Base-by-base conservation (phyloP, 2,329 filamentous ascomycete genomes). In the Metarhizium robertsii region DNA sequence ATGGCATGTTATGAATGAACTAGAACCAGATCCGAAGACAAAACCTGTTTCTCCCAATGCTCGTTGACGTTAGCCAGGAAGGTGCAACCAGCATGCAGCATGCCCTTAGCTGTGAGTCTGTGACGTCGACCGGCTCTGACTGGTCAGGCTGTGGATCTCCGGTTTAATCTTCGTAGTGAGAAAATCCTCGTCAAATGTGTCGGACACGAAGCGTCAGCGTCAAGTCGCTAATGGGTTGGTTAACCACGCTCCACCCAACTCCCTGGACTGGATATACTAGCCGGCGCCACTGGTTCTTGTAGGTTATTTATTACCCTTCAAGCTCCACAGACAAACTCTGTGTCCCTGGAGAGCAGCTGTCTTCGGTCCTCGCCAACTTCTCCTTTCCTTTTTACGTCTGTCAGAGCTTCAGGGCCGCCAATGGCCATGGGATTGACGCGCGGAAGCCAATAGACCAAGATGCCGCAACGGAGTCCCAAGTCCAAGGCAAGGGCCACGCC, bases 401-500 rank as follows among this genome's bases (percentile, higher is more conserved):
- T 43, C 47, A 52, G 57, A 57, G 55, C 55, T 47, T 38, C 54
- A 34, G 59, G 56, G 54, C 54, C 60, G 48, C 59, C 66, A 65
- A 68, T 69, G 67, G 67, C 62, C 59, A 55, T 55, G 51, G 49
- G 50, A 52, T n/a, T 49, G 59, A 57, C 54, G 36, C 46, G 42
- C 43, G 53, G 46, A 47, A 49, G 53, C 53, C 48, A 20, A 54
- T 61, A 58, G 61, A 60, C 32, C 53, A 53, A 46, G 46, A 70
- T 69, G 67, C 61, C 66, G 50, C 58, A 61, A 48, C 51, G 53
- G 52, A 65, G 59, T 54, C 59, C 61, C 52, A 67, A 58, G 48
- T 42, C 56, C 57, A 63, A 65, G 55, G 53, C 64, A 34, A 63
- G 65, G 58, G 59, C 54, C 52, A 53, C 59, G 55, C 55, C 59